Evolutionary conservation across 1,284 basidiomycete genomes (phyloP), one percentile per base, ranked within the genome.

Genomic region (Cutaneotrichosporon mucoides): DNA sequence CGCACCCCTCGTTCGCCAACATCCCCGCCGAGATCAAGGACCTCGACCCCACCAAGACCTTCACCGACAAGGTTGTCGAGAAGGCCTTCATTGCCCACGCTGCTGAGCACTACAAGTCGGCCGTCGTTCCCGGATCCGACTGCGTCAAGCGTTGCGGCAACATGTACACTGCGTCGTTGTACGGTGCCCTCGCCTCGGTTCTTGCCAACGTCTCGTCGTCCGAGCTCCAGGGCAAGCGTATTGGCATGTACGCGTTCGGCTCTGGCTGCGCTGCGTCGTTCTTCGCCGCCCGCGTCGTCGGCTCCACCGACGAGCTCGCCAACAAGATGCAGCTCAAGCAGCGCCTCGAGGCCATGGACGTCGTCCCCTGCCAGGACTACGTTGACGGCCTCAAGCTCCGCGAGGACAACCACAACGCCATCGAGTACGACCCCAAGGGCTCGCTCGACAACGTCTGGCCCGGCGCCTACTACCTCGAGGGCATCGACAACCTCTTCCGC

Each of bases 161-260:
- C 86, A 96, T 95, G 90, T 98, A 99, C 85, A 94, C 95, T 24
- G 95, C 89, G n/a, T 94, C 92, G 47, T 83, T 99, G 35, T 98
- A 95, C 76, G 92, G 92, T 58, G 93, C 91, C 66, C 85, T 99
- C 61, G 90, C 92, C 40, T 90, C 88, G 12, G 81, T 95, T 40
- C 73, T 96, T 50, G 84, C 88, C 55, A 82, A 82, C 47, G 84
- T 89, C 46, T 84, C 85, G 66, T 85, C 88, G 7, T 79, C 40
- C n/a, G 57, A 69, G 68, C 76, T 82, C 69, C 55, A 56, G 45
- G 87, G 85, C 79, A 94, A 92, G 83, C 85, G 90, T 42, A 82
- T 95, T 73, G 88, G 87, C 67, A 83, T 98, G 83, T 99, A 92
- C 82, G 92, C 91, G 50, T 98, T 94, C 77, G 95, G 95, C 55